Evolutionary conservation across 345 rosid genomes (phyloP), one percentile per base, ranked within the genome.

Genomic region (Rhizophora mangle): DNA sequence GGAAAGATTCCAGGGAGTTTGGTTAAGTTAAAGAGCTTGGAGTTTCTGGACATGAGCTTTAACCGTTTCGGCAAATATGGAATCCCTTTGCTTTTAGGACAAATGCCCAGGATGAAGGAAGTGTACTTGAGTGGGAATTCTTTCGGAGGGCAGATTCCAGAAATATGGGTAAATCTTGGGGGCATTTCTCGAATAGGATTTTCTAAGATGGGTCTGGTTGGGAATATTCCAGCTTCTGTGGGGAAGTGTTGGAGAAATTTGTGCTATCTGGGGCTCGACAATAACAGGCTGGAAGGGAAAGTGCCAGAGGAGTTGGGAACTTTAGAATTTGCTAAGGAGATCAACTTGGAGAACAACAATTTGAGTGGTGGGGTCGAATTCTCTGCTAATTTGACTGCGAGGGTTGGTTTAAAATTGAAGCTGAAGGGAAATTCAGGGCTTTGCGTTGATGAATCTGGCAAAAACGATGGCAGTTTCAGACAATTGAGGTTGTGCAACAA

Each of bases 321-420:
- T 49, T 34, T 82, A 66, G 82, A 82, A 3, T 79, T 65, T 62
- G 78, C 52, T 0, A 60, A 67, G 6, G 90, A 87, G 73, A 84
- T 87, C 75, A 83, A 87, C 70, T 72, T 86, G 74, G 88, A 87
- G 80, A 85, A 87, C 79, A 89, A 87, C 67, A 87, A 81, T 68
- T 60, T 89, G 65, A 84, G 81, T 22, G 90, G 92, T 6, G 16
- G 85, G 82, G 11, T 34, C 43, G 89, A 85, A 0, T 86, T 86
- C 62, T 61, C 86, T 26, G 84, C 79, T 1, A 52, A 76, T 13
- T 84, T 88, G 56, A 74, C 80, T 37, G 74, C 81, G 0, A 79
- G 78, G 63, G 57, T 79, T 43, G 86, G 90, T n/a, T 55, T 63
- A 24, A 87, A 85, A 47, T 64, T 87, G 78, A 87, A 73, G 74